Percentiles rank a stretch among this genome's conserved stretches.
Evolutionary conservation across 1,284 basidiomycete genomes (phyloP).

Genomic region (Malassezia slooffiae): DNA sequence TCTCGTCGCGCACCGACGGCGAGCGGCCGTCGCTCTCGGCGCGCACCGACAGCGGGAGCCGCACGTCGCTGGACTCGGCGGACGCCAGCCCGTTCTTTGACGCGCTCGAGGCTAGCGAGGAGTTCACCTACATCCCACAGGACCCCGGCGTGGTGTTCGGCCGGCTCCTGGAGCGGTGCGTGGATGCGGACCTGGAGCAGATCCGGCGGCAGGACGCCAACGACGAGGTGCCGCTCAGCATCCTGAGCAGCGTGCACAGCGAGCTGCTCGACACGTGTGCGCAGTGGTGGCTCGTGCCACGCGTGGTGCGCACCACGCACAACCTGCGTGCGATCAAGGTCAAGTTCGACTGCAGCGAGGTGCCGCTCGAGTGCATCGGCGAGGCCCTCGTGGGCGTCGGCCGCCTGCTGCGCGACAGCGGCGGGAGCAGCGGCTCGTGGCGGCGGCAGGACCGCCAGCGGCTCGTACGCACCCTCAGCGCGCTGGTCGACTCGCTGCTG

Average conservation of each 20-base stretch:
- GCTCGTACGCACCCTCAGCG: constrained; percentile 22
- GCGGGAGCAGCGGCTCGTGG: constrained; percentile 59
- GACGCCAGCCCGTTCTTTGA: constrained; percentile 4
- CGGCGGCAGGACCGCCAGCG: constrained; percentile 63
- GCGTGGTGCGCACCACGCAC: constrained; percentile 64
- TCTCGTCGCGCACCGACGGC: too few species aligned
- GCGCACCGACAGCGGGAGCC: too few species aligned
- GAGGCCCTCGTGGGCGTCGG: constrained; percentile 69
- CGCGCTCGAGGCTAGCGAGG: constrained; percentile 21
- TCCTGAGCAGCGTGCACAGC: constrained; percentile 69
- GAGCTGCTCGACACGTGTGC: constrained; percentile 80
- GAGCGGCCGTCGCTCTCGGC: too few species aligned
- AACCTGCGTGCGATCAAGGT: constrained; percentile 78
- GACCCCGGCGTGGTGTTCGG: constrained; percentile 76
- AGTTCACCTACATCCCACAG: constrained; percentile 76
- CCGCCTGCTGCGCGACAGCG: constrained; percentile 59
- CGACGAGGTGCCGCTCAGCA: constrained; percentile 88
- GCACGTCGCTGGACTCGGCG: too few species aligned
- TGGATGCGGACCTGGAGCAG: constrained; percentile 73
- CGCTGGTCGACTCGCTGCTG: constrained; percentile 73
- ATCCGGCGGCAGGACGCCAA: constrained; percentile 85
- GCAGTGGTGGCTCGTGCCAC: constrained; percentile 73
- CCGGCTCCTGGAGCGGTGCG: constrained; percentile 68
- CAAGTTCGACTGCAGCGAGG: constrained; percentile 77
- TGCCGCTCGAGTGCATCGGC: constrained; percentile 77